Conservation (phyloP, 345 rosid species). For the Corymbia maculata region DNA sequence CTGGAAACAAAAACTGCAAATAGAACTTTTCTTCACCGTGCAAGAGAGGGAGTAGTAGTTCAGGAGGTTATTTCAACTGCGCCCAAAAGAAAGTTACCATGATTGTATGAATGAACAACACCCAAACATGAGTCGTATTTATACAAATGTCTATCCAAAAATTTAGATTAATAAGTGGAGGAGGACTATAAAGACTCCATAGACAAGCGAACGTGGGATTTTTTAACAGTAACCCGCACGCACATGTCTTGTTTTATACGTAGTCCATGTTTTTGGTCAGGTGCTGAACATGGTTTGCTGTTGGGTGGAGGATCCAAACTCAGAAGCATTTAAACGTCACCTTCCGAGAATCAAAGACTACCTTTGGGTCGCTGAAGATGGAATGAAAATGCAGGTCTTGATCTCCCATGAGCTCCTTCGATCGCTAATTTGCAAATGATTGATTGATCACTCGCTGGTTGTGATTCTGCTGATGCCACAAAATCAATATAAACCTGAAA, state of each 20-base stretch:
- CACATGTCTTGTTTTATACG: background rate
- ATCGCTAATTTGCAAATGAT: background rate
- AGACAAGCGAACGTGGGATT: background rate
- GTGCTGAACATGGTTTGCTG: slow-evolving; percentile 49
- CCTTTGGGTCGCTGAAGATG: slow-evolving; percentile 60
- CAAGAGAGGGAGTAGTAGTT: no score
- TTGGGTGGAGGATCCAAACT: slow-evolving; percentile 50
- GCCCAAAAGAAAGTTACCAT: no score
- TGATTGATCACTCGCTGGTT: background rate
- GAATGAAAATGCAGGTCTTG: slow-evolving; percentile 62
- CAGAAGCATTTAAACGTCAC: slow-evolving; percentile 38
- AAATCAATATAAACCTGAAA: background rate
- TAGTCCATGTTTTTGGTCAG: slow-evolving; percentile 1
- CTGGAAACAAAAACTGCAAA: no score
- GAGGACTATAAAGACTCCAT: background rate
- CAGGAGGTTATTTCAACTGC: no score
- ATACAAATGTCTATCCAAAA: background rate
- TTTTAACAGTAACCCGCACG: background rate
- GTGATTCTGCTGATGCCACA: background rate
- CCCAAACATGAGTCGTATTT: background rate
- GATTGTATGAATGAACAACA: background rate
- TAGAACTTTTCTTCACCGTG: no score
- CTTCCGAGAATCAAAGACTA: slow-evolving; percentile 50
- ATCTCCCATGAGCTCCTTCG: background rate
- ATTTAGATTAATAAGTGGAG: background rate